phyloP scores from a whole-genome alignment of 768 basidiomycete genomes.

The Rubroboletus satanas region DNA sequence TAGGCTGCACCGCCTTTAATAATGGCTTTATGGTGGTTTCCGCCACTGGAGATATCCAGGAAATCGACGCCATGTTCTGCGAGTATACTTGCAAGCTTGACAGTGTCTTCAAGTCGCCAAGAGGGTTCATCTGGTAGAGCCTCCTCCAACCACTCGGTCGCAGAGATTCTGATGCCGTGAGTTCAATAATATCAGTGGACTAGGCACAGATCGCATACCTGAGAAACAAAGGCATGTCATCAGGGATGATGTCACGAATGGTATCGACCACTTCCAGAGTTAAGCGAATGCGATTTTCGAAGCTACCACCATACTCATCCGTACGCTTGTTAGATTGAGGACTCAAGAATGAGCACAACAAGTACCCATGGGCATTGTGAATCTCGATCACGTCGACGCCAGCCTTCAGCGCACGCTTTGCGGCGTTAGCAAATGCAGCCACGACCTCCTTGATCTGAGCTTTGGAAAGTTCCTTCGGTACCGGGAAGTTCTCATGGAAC shows the following conservation, averaged over 20 bases:
- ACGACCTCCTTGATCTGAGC: conserved; percentile 57
- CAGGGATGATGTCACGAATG: conserved; percentile 55
- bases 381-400: conserved; percentile 62
- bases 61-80: conserved; percentile 68
- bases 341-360: conserved; percentile 54
- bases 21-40: conserved; percentile 43
- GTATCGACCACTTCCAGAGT: conserved; percentile 61
- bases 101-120: conserved; percentile 70
- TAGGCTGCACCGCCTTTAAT: conserved; percentile 32
- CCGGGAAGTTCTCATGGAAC: conserved; percentile 40
- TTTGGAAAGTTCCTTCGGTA: conserved; percentile 53
- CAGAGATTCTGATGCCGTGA: conserved; percentile 46
- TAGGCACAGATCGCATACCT: conserved; percentile 38
- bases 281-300: conserved; percentile 66
- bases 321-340: conserved; percentile 60
- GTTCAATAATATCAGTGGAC: not conserved
- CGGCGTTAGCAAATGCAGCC: conserved; percentile 49
- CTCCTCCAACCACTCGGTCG: conserved; percentile 69
- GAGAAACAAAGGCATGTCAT: conserved; percentile 66
- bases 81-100: conserved; percentile 54
- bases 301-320: conserved; percentile 67
- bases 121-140: conserved; percentile 53
- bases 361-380: conserved; percentile 63
- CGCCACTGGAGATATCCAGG: conserved; percentile 68
- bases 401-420: conserved; percentile 50